Evolutionary conservation across 352 stramenopile genomes (phyloP).

Genomic region (Halophytophthora polymorphica): DNA sequence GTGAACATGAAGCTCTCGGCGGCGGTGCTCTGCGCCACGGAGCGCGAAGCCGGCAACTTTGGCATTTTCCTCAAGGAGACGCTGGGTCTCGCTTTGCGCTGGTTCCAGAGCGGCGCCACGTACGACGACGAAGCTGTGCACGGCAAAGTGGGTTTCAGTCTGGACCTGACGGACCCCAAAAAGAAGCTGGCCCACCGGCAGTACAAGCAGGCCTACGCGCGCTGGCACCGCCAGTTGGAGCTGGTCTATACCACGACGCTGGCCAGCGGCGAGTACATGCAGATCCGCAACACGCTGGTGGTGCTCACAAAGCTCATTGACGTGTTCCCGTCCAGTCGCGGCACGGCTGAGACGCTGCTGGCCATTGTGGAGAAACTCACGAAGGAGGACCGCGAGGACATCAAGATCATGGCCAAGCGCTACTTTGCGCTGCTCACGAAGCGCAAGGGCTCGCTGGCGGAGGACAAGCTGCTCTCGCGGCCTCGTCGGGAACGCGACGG

Average conservation of each 20-base stretch:
- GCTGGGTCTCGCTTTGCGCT: conserved; percentile 58
- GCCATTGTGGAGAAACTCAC: conserved; percentile 64
- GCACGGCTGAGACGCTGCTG: conserved; percentile 59
- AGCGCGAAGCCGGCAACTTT: conserved; percentile 83
- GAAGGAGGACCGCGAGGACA: conserved; percentile 82
- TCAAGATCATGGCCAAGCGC: conserved; percentile 89
- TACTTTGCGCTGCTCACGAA: conserved; percentile 85
- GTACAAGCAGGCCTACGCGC: conserved; percentile 73
- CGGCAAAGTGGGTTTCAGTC: conserved; percentile 66
- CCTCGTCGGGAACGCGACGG: conserved; percentile 11
- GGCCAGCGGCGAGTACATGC: conserved; percentile 75
- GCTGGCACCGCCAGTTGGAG: conserved; percentile 73
- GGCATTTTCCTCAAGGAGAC: conserved; percentile 86
- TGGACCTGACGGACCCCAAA: conserved; percentile 63
- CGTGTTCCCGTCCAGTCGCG: conserved; percentile 68
- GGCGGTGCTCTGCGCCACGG: conserved; percentile 77
- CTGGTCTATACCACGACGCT: conserved; percentile 63
- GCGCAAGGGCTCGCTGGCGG: conserved; percentile 57
- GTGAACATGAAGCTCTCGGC: conserved; percentile 74
- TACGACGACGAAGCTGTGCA: conserved; percentile 81
- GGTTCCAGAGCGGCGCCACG: conserved; percentile 74
- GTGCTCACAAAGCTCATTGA: conserved; percentile 89
- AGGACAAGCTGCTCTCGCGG: conserved; percentile 53
- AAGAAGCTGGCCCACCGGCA: conserved; percentile 61
- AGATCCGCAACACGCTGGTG: conserved; percentile 81